Evolutionary conservation across 2,329 filamentous ascomycete genomes (phyloP).

Genomic region (Aspergillus candidus): DNA sequence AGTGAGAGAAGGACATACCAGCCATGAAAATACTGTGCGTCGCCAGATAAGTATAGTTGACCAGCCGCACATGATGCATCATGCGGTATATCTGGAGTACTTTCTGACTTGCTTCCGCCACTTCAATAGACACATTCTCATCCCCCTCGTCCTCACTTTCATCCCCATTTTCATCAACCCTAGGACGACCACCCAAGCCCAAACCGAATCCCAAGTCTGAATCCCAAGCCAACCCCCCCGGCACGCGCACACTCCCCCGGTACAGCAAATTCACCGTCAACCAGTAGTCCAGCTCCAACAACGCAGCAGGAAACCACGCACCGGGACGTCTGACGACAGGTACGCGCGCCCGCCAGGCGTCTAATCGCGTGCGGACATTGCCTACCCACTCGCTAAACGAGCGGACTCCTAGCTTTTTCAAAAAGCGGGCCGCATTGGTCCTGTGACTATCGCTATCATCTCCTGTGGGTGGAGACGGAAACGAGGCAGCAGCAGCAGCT

Average conservation of each 20-base stretch:
- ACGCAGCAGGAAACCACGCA: not conserved
- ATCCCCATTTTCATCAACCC: too few species aligned
- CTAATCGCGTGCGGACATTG: not conserved
- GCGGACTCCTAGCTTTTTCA: not conserved
- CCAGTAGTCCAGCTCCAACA: not conserved
- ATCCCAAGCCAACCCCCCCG: not conserved
- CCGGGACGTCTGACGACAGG: not conserved
- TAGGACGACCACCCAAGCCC: too few species aligned
- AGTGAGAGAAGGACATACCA: too few species aligned
- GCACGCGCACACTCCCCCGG: not conserved
- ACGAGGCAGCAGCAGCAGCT: too few species aligned
- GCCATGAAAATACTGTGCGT: slow-evolving; percentile 1
- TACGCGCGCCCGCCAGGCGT: not conserved
- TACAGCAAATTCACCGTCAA: not conserved
- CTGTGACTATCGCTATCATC: too few species aligned
- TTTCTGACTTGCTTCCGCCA: not conserved
- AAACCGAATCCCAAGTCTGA: too few species aligned
- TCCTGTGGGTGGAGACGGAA: too few species aligned
- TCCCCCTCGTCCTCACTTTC: not conserved
- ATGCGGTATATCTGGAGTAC: slow-evolving; percentile 1
- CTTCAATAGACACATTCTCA: not conserved
- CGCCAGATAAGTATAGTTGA: not conserved
- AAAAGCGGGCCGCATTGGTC: too few species aligned
- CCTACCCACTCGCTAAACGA: not conserved
- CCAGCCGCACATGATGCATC: not conserved